A percentile compares a stretch with the other conserved stretches of the same genome.
These are phyloP conservation scores for Sporothrix dimorphospora DNA, from an alignment of 2,329 filamentous ascomycete genomes.

Conservation along the genomic window DNA sequence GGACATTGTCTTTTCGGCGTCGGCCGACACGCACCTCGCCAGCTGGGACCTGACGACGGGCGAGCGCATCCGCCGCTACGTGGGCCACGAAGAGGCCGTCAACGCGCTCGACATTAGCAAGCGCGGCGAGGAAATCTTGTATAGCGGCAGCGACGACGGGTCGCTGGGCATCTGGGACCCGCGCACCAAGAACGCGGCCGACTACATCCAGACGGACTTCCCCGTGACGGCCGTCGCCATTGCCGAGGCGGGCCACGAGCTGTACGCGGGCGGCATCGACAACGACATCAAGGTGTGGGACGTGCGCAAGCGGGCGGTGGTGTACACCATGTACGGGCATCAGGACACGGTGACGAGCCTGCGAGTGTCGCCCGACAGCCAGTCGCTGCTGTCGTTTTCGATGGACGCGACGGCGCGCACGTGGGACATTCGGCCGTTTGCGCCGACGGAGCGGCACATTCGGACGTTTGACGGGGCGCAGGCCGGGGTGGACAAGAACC, in stretches of 20 bases:
- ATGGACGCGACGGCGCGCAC: conserved; percentile 94
- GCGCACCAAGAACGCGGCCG: conserved; percentile 81
- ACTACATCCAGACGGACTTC: conserved; percentile 88
- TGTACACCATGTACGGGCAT: conserved; percentile 87
- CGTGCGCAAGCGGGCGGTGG: conserved; percentile 83
- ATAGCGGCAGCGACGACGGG: conserved; percentile 92
- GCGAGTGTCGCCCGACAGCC: conserved; percentile 88
- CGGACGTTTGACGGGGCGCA: conserved; percentile 92
- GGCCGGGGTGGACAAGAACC: conserved; percentile 84
- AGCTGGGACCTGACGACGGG: conserved; percentile 95
- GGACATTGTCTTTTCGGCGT: conserved; percentile 85
- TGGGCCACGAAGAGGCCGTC: conserved; percentile 94
- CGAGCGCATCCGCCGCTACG: conserved; percentile 85
- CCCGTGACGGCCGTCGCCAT: conserved; percentile 89
- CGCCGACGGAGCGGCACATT: conserved; percentile 81
- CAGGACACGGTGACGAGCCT: conserved; percentile 90
- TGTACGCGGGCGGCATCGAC: conserved; percentile 93
- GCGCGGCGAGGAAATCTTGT: conserved; percentile 84
- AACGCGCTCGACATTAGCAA: conserved; percentile 88
- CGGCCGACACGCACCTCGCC: conserved; percentile 88
- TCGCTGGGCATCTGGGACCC: conserved; percentile 96
- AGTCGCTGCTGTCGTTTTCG: conserved; percentile 85
- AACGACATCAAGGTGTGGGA: conserved; percentile 99
- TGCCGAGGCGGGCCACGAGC: conserved; percentile 92
- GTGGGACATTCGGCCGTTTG: conserved; percentile 96